A percentile compares a stretch with the other conserved stretches of the same genome.
phyloP scores from a whole-genome alignment of 805 yeast species.

The Lipomyces orientalis region DNA sequence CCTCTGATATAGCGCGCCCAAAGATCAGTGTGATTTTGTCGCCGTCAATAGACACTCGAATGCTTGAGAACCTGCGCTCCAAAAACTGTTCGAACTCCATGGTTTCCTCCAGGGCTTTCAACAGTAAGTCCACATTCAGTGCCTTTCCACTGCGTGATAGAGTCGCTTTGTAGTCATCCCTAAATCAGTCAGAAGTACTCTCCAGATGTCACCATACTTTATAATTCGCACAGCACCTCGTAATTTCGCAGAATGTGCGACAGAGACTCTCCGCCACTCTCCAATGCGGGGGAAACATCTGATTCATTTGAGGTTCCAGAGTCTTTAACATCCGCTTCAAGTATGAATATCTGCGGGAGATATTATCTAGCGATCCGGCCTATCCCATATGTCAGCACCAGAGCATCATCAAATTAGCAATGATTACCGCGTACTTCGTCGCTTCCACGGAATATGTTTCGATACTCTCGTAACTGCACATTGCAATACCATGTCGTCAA shows the following conservation, averaged over 20 bases:
- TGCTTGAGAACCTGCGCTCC: slow-evolving; percentile 58
- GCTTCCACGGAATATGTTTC: slow-evolving; percentile 70
- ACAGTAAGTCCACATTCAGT: slow-evolving; percentile 66
- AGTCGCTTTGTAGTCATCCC: slow-evolving; percentile 65
- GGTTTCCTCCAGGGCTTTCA: slow-evolving; percentile 74
- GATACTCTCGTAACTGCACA: slow-evolving; percentile 72
- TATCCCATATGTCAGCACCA: background rate
- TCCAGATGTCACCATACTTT: background rate
- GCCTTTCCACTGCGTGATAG: slow-evolving; percentile 46
- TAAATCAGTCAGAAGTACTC: background rate
- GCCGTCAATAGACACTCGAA: slow-evolving; percentile 27
- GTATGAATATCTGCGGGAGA: slow-evolving; percentile 79
- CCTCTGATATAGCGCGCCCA: slow-evolving; percentile 58
- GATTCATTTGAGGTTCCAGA: slow-evolving; percentile 58
- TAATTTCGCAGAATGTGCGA: slow-evolving; percentile 66
- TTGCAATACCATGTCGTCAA: slow-evolving; percentile 76
- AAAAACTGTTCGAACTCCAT: slow-evolving; percentile 82
- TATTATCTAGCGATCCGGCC: slow-evolving; percentile 91
- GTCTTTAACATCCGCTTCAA: slow-evolving; percentile 71
- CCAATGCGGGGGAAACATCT: slow-evolving; percentile 76
- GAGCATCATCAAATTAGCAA: background rate
- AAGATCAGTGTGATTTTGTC: slow-evolving; percentile 43
- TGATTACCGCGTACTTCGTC: slow-evolving; percentile 59
- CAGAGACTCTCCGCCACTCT: slow-evolving; percentile 67
- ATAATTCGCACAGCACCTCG: slow-evolving; percentile 46